phyloP scores from a whole-genome alignment of 768 basidiomycete genomes.

The Lepiota venenata region DNA sequence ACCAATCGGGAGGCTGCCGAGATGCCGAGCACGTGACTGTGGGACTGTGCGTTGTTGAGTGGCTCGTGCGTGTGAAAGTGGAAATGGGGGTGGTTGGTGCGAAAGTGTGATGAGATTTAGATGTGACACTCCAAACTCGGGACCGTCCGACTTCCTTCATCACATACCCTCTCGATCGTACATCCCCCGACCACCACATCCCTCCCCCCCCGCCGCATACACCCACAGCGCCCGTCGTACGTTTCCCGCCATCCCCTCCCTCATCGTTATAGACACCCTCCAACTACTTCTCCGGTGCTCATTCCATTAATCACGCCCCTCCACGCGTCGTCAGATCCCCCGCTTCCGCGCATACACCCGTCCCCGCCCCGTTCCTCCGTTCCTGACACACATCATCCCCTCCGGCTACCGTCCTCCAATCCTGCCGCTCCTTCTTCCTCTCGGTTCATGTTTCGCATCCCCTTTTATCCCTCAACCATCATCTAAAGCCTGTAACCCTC shows the following conservation, averaged over 20 bases:
- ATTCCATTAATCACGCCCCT: conserved; percentile 10
- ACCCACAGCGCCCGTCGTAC: conserved; percentile 22
- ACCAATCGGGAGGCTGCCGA: conserved; percentile 19
- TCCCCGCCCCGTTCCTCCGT: conserved; percentile 13
- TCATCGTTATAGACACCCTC: conserved; percentile 21
- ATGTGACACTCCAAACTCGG: conserved; percentile 43
- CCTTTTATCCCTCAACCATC: conserved; percentile 14
- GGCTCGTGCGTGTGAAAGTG: conserved; percentile 46
- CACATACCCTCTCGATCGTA: conserved; percentile 48
- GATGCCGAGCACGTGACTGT: conserved; percentile 32
- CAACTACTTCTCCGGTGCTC: conserved; percentile 13
- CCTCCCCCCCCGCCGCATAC: conserved; percentile 16
- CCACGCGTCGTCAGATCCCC: conserved; percentile 15
- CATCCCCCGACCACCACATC: conserved; percentile 25
- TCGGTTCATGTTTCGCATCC: conserved; percentile 30
- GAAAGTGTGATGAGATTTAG: conserved; percentile 39
- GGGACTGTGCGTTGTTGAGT: conserved; percentile 35
- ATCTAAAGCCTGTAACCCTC: conserved; percentile 15
- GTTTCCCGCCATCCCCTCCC: conserved; percentile 26
- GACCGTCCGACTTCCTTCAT: conserved; percentile 45
- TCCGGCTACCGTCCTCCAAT: conserved; percentile 7
- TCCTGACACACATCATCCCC: not conserved
- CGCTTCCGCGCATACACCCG: conserved; percentile 17
- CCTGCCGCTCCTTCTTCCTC: conserved; percentile 14
- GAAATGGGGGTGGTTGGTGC: conserved; percentile 24